Evolutionary conservation across 352 stramenopile genomes (phyloP), one percentile per base, ranked within the genome.

Genomic region (Globisporangium radiosum): DNA sequence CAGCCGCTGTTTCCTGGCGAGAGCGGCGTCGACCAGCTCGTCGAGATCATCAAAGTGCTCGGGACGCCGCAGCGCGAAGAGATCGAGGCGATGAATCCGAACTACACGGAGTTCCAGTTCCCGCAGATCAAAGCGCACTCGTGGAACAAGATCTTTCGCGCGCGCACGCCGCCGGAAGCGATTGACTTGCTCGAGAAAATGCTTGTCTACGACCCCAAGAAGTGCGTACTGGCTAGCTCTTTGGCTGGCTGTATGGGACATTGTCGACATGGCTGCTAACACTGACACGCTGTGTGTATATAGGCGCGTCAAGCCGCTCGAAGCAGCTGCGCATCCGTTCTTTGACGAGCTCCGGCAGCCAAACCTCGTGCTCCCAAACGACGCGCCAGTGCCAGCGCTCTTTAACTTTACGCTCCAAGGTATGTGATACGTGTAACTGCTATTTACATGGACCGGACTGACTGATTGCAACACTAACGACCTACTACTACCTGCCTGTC

Each of bases 71-170:
- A 98, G 58, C 85, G 96, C 47, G 96, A 99, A 70, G 95, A 99
- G 75, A 99, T 99, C 48, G 78, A 95, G 64, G 88, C 90, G 19
- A 99, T 99, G 97, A 99, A 99, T 73, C 97, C 95, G 6, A 99
- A 98, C 71, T 99, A 99, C 75, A 99, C 96, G 45, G 97, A 99
- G 75, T 99, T 99, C 71, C 98, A 99, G 73, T 99, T 99, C 69
- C 97, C 97, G 36, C 95, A 99, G 67, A 99, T 99, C 81, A 97
- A 98, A 70, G 96, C 92, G 15, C 97, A 98, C 69, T 96, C 96
- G 57, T 99, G 96, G 96, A 95, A 94, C 66, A 98, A 98, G 71
- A 96, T 99, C 56, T 98, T 98, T 63, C 91, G 91, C 44, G 97
- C 87, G 60, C 93, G 95, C 68, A 98, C 91, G 55, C 93, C 94